phyloP scores from a whole-genome alignment of 192 early-diverging fungal genomes.

The Tieghemiomyces parasiticus region DNA sequence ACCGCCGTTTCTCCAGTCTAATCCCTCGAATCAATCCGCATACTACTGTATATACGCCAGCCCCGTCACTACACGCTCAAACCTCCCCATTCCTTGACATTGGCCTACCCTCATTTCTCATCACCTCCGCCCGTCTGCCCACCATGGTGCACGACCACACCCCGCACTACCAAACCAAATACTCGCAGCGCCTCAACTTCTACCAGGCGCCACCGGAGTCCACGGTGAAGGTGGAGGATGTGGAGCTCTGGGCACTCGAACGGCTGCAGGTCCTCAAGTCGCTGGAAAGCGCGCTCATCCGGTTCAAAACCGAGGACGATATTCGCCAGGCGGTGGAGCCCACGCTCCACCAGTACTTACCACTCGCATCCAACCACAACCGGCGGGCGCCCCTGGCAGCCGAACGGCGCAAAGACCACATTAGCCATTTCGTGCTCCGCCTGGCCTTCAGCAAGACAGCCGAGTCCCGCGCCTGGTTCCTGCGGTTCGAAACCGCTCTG shows the following conservation, averaged over 20 bases:
- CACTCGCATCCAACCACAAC: conserved; percentile 33
- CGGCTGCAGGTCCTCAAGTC: conserved; percentile 50
- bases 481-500: conserved; percentile 50
- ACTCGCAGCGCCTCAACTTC: conserved; percentile 1
- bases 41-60: too few relatives aligned
- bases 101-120: too few relatives aligned
- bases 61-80: too few relatives aligned
- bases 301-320: conserved; percentile 44
- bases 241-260: conserved; percentile 32
- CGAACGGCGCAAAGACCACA: conserved; percentile 63
- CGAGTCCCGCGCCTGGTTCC: conserved; percentile 57
- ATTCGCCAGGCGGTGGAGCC: conserved; percentile 32
- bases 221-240: conserved; percentile 29
- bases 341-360: conserved; percentile 41
- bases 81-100: too few relatives aligned
- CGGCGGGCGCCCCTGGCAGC: conserved; percentile 24
- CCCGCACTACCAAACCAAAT: not conserved
- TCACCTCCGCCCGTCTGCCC: too few relatives aligned
- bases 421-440: conserved; percentile 69
- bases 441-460: conserved; percentile 52
- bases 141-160: too few relatives aligned
- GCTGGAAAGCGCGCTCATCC: conserved; percentile 65
- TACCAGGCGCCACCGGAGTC: not conserved
- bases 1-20: too few relatives aligned
- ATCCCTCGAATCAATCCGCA: too few relatives aligned